Evolutionary conservation across 176 grass and related monocot genomes (phyloP).

Genomic region (Lolium rigidum): DNA sequence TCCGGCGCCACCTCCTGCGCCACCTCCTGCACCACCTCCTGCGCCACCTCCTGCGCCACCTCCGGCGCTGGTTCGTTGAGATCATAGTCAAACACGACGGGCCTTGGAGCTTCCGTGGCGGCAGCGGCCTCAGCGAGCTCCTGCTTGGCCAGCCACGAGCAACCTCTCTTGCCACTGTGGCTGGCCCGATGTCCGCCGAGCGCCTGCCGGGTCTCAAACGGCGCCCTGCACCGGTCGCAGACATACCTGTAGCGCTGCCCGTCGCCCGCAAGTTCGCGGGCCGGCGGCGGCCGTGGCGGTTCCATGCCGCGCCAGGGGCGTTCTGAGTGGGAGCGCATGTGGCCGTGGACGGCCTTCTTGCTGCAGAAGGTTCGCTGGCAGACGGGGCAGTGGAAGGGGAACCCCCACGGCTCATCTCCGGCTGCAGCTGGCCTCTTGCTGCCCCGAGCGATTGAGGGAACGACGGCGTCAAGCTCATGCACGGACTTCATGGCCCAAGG

Average conservation of each 20-base stretch:
- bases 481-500: constrained; percentile 5
- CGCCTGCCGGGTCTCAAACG: constrained; percentile 61
- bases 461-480: constrained; percentile 28
- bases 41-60: not conserved
- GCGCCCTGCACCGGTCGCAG: constrained; percentile 46
- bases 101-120: not conserved
- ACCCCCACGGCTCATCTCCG: not conserved
- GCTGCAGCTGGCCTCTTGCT: not conserved
- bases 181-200: constrained; percentile 82
- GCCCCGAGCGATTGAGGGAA: not conserved
- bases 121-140: not conserved
- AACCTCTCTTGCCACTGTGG: constrained; percentile 61
- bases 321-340: constrained; percentile 63
- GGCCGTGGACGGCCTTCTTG: constrained; percentile 56
- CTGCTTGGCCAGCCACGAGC: constrained; percentile 52
- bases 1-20: too few species aligned
- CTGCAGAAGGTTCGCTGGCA: constrained; percentile 41
- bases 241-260: constrained; percentile 41
- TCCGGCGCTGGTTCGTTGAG: constrained; percentile 53
- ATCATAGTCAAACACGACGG: constrained; percentile 24
- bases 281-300: not conserved
- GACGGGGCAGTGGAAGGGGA: constrained; percentile 38
- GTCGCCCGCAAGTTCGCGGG: not conserved
- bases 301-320: constrained; percentile 63
- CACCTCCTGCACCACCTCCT: not conserved